These are phyloP conservation scores for Ogataea polymorpha DNA, from an alignment of 805 yeast genomes.

Conservation along the genomic window DNA sequence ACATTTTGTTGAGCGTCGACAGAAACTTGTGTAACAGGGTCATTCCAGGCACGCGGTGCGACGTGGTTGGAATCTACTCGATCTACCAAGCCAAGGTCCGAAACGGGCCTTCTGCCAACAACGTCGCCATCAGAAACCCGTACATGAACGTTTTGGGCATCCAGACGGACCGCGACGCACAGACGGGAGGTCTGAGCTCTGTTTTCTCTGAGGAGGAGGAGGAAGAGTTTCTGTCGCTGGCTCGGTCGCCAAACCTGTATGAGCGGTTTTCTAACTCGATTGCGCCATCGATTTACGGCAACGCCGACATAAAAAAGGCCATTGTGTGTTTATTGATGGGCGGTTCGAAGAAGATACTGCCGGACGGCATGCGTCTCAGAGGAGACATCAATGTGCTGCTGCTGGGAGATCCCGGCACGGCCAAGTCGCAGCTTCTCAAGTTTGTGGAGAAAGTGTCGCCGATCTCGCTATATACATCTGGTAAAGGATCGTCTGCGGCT, in stretches of 20 bases:
- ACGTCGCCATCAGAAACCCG: conserved; percentile 90
- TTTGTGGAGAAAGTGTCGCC: conserved; percentile 95
- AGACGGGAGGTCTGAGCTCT: conserved; percentile 41
- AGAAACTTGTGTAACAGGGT: conserved; percentile 85
- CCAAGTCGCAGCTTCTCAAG: conserved; percentile 92
- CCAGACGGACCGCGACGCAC: conserved; percentile 69
- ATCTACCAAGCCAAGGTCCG: conserved; percentile 74
- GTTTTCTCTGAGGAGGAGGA: conserved; percentile 90
- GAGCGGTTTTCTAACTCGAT: conserved; percentile 83
- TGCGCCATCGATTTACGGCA: conserved; percentile 97
- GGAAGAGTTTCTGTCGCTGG: conserved; percentile 78
- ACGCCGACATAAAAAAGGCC: conserved; percentile 87
- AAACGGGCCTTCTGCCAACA: conserved; percentile 43
- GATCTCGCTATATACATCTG: conserved; percentile 93
- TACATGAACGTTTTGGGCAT: conserved; percentile 85
- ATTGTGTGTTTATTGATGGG: conserved; percentile 90
- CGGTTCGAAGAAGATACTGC: conserved; percentile 86
- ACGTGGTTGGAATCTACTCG: conserved; percentile 88
- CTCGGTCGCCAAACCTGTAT: conserved; percentile 81
- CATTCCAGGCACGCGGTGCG: conserved; percentile 93
- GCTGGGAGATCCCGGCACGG: conserved; percentile 98
- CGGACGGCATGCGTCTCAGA: conserved; percentile 94
- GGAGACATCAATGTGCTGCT: conserved; percentile 94
- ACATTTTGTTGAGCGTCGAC: conserved; percentile 81
- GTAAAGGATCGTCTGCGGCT: conserved; percentile 99